Percentiles rank a stretch among this genome's conserved stretches.
Conservation (phyloP, 257 asterid species). For the Petunia axillaris region DNA sequence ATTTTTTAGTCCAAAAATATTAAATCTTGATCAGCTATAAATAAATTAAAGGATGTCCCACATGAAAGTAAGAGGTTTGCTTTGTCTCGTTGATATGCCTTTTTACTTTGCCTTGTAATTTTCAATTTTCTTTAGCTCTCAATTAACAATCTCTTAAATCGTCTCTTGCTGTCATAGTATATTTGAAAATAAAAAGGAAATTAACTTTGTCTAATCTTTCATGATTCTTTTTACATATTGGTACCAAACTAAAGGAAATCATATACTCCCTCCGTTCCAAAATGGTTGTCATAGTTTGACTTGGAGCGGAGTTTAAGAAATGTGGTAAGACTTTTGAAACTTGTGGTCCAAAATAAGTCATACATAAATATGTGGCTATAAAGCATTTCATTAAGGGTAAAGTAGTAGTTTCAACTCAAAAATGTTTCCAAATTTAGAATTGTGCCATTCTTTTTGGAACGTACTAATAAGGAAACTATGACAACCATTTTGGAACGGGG, state of each 20-base stretch:
- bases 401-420: no score
- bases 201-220: neutral
- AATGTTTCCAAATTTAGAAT: no score
- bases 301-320: no score
- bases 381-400: no score
- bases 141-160: neutral
- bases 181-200: neutral
- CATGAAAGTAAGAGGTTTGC: neutral
- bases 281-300: no score
- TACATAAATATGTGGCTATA: no score
- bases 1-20: neutral
- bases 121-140: conserved; percentile 32
- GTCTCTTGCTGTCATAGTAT: neutral
- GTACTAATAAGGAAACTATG: no score
- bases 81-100: neutral
- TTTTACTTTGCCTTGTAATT: conserved; percentile 41
- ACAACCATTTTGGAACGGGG: no score
- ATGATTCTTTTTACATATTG: neutral
- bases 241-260: neutral
- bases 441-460: no score
- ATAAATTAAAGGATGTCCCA: conserved; percentile 5
- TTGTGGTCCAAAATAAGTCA: no score
- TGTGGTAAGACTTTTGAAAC: no score
- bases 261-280: no score
- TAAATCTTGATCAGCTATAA: neutral